These are phyloP conservation scores for Dissoconium aciculare DNA, from an alignment of 2,329 filamentous ascomycete genomes.

Conservation along the genomic window DNA sequence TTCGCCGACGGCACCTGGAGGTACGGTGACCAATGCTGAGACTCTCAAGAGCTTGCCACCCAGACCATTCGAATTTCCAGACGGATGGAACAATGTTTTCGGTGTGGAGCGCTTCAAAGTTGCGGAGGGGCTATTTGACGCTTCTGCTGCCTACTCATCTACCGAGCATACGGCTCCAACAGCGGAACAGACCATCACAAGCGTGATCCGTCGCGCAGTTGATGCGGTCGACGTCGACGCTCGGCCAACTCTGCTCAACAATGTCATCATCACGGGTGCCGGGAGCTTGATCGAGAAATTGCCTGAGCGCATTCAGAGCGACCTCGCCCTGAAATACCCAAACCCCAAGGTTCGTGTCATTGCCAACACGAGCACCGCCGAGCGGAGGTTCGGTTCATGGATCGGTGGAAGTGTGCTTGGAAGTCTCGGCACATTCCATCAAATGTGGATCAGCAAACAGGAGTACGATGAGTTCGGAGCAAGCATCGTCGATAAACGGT, in stretches of 20 bases:
- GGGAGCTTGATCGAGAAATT: slow-evolving; percentile 80
- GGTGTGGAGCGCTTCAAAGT: slow-evolving; percentile 73
- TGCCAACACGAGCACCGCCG: slow-evolving; percentile 69
- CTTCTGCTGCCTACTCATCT: slow-evolving; percentile 51
- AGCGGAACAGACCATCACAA: slow-evolving; percentile 59
- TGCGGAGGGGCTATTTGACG: slow-evolving; percentile 82
- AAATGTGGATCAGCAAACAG: slow-evolving; percentile 97
- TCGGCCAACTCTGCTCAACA: slow-evolving; percentile 64
- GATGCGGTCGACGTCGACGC: slow-evolving; percentile 77
- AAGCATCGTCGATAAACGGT: slow-evolving; percentile 86
- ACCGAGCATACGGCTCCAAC: slow-evolving; percentile 40
- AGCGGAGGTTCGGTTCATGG: slow-evolving; percentile 87
- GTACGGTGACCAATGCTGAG: slow-evolving; percentile 52
- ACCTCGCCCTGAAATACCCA: slow-evolving; percentile 69
- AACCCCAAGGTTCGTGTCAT: slow-evolving; percentile 77
- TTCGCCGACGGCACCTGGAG: slow-evolving; percentile 31
- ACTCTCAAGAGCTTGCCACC: slow-evolving; percentile 57
- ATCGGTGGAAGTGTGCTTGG: slow-evolving; percentile 92
- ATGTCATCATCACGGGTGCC: slow-evolving; percentile 86
- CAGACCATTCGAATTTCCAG: slow-evolving; percentile 89
- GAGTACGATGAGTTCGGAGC: slow-evolving; percentile 94
- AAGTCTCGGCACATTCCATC: slow-evolving; percentile 92
- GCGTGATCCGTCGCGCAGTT: slow-evolving; percentile 64
- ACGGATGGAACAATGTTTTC: slow-evolving; percentile 93
- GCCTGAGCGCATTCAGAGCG: slow-evolving; percentile 74